Conservation (phyloP, 2,329 filamentous ascomycete genomes). For the Hypoxylon sp. region DNA sequence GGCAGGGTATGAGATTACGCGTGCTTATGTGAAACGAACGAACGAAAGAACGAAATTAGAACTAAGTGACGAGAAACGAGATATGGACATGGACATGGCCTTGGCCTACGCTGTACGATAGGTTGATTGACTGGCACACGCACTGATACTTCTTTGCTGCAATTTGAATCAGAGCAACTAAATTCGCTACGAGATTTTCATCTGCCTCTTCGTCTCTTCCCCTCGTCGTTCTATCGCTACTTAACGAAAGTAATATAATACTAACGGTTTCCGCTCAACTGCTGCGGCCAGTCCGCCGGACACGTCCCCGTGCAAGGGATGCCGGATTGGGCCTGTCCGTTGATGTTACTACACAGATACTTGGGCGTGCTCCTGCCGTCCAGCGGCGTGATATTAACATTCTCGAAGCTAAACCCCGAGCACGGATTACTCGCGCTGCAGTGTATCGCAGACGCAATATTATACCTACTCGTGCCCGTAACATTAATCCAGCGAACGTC, state of each 20-base stretch:
- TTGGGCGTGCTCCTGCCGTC: conserved; percentile 57
- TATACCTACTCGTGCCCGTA: conserved; percentile 64
- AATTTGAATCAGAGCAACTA: neutral
- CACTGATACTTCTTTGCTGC: neutral
- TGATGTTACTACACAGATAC: conserved; percentile 61
- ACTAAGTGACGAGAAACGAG: conserved; percentile 37
- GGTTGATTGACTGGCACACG: neutral
- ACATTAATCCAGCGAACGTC: conserved; percentile 66
- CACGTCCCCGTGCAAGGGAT: conserved; percentile 57
- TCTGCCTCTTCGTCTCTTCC: neutral
- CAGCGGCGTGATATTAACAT: conserved; percentile 61
- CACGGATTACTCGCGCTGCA: conserved; percentile 61
- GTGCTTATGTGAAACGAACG: conserved; percentile 28
- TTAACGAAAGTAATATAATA: neutral
- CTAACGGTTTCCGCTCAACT: conserved; percentile 54
- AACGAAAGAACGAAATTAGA: conserved; percentile 16
- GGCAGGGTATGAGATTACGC: conserved; percentile 35
- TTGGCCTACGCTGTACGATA: neutral
- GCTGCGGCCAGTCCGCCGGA: conserved; percentile 57
- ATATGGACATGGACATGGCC: conserved; percentile 19
- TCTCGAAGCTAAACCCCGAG: conserved; percentile 61
- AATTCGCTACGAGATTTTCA: conserved; percentile 4
- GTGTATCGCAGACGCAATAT: conserved; percentile 64
- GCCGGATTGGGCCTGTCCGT: conserved; percentile 55
- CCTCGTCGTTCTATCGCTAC: neutral